Conservation (phyloP, 78 protist species). For the Dictyostelium citrinum region DNA sequence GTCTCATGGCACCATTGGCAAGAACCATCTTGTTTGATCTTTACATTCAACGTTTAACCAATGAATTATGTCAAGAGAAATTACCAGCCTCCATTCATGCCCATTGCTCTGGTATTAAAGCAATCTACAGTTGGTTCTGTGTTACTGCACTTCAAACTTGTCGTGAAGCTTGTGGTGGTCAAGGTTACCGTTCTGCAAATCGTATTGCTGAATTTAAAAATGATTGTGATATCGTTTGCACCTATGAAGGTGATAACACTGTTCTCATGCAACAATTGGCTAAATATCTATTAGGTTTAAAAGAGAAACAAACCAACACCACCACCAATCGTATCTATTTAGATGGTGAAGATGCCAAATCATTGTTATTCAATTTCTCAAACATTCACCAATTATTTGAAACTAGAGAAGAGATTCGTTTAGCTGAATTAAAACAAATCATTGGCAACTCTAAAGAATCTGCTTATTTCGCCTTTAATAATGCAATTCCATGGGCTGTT, state of each 20-base stretch:
- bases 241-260: slow-evolving; percentile 77
- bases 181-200: slow-evolving; percentile 53
- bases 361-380: background rate
- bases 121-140: slow-evolving; percentile 24
- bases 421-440: background rate
- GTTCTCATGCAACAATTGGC: slow-evolving; percentile 71
- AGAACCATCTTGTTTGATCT: slow-evolving; percentile 1
- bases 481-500: slow-evolving; percentile 36
- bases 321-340: background rate
- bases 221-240: slow-evolving; percentile 52
- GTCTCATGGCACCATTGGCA: slow-evolving; percentile 46
- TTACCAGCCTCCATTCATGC: background rate
- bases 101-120: slow-evolving; percentile 31
- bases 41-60: background rate
- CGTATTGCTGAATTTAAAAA: slow-evolving; percentile 5
- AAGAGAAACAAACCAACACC: background rate
- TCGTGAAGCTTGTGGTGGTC: slow-evolving; percentile 78
- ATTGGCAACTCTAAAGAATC: background rate
- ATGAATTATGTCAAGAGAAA: background rate
- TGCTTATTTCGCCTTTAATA: slow-evolving; percentile 11
- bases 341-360: background rate
- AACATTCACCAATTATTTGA: background rate
- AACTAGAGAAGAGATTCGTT: background rate
- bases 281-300: background rate
- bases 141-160: background rate